phyloP scores from a whole-genome alignment of 202 grass and related monocot genomes.

The Sporobolus alterniflorus region DNA sequence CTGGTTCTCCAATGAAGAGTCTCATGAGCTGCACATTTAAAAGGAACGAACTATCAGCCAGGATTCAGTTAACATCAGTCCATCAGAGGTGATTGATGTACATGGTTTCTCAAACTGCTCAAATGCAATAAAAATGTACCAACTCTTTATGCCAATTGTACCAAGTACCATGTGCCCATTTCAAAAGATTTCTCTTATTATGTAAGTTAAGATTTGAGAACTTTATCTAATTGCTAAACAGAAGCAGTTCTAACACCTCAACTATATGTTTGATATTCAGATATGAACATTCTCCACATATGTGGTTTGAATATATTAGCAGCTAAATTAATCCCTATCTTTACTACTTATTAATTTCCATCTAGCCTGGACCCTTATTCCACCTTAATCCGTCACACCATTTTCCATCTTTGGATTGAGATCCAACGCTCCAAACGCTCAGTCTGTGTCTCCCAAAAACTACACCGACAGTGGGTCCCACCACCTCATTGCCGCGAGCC shows the following conservation, averaged over 20 bases:
- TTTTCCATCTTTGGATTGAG: too few species aligned
- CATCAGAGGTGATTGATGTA: background rate
- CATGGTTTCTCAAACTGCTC: background rate
- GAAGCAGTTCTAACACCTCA: background rate
- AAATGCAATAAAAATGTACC: background rate
- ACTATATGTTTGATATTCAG: background rate
- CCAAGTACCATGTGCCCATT: background rate
- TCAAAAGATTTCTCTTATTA: background rate
- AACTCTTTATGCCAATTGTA: background rate
- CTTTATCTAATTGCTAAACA: background rate
- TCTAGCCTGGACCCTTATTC: too few species aligned
- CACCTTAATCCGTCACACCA: too few species aligned
- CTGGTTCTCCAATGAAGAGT: conserved; percentile 83
- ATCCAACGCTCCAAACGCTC: too few species aligned
- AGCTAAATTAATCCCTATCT: background rate
- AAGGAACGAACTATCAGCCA: background rate
- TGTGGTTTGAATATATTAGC: background rate
- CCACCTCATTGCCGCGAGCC: too few species aligned
- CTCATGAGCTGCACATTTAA: conserved; percentile 74
- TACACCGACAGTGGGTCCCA: too few species aligned
- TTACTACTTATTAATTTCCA: too few species aligned
- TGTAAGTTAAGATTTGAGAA: background rate
- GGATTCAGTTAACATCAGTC: background rate
- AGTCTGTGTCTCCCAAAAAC: too few species aligned
- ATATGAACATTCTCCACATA: background rate